Base-by-base conservation (phyloP, 1,284 basidiomycete genomes). In the Leccinum fuscescens region DNA sequence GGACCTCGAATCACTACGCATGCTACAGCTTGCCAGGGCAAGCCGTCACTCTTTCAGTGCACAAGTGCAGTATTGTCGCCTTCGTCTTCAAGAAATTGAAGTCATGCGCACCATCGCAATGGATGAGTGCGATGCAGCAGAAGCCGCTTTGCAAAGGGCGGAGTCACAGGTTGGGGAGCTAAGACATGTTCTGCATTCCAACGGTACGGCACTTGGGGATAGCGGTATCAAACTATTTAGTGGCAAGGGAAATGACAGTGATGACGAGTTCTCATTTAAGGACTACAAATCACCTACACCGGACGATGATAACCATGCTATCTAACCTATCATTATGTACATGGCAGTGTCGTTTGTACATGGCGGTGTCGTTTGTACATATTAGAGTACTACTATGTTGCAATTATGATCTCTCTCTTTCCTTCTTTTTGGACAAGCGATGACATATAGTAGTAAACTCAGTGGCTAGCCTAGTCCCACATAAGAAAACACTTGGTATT, bases 11-110 rank as follows among this genome's bases (percentile, higher is more conserved):
- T 50, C 49, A 50, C 11, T 50, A n/a, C 49, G n/a, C 49, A 50
- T 50, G 49, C 24, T 50, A 24, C 49, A 50, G 49, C 49, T 50
- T 50, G 49, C 49, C n/a, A 51, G 49, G 49, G 49, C 49, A 51
- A 51, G 49, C 15, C 3, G n/a, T 27, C n/a, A 51, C 14, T 12
- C 49, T 51, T 51, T 11, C 14, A 29, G 14, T 51, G 49, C 49
- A 51, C 49, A 51, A n/a, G 24, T 29, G 24, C 20, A 51, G 8
- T 51, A 51, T 14, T 27, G 27, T 51, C 24, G n/a, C 27, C 22
- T 31, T 51, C 49, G n/a, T n/a, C 49, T 51, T 31, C 49, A 51
- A 51, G 49, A 51, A 29, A 51, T 51, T 31, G 49, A 51, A 51
- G 49, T 51, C 27, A 51, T 51, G 49, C 11, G 49, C 27, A 51